Evolutionary conservation across 495 filamentous ascomycete species (phyloP).

Genomic region (Ramalina peruviana): DNA sequence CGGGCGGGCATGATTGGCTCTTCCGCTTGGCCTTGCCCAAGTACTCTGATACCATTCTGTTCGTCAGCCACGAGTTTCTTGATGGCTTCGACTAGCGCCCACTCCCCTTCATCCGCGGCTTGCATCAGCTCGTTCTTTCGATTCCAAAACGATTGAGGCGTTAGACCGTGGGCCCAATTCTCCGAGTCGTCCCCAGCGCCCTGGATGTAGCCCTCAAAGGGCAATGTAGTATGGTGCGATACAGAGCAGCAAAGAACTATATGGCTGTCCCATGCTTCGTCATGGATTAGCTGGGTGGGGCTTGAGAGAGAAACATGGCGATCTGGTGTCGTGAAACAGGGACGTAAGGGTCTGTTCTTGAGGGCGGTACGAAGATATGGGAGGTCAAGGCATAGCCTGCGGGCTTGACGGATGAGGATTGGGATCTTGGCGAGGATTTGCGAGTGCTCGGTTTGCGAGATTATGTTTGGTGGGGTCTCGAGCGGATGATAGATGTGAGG

Average conservation of each 20-base stretch:
- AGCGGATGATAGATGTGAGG: slow-evolving; percentile 53
- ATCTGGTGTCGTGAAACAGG: slow-evolving; percentile 46
- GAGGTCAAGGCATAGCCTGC: slow-evolving; percentile 35
- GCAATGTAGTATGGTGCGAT: slow-evolving; percentile 32
- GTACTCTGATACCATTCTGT: slow-evolving; percentile 14
- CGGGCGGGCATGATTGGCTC: slow-evolving; percentile 23
- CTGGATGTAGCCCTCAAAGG: slow-evolving; percentile 60
- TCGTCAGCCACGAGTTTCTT: slow-evolving; percentile 21
- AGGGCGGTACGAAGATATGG: slow-evolving; percentile 14
- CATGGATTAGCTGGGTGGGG: background rate
- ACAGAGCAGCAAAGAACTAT: slow-evolving; percentile 70
- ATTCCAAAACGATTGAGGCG: slow-evolving; percentile 64
- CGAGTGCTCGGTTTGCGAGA: background rate
- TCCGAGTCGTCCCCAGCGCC: slow-evolving; percentile 90
- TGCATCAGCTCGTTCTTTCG: slow-evolving; percentile 40
- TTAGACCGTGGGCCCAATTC: slow-evolving; percentile 71
- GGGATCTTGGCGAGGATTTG: background rate
- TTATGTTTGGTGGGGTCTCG: slow-evolving; percentile 37
- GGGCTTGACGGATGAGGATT: background rate
- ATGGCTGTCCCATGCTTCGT: slow-evolving; percentile 29
- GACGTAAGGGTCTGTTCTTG: slow-evolving; percentile 46
- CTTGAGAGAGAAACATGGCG: slow-evolving; percentile 13
- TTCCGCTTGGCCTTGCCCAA: slow-evolving; percentile 15
- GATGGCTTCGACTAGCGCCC: slow-evolving; percentile 33
- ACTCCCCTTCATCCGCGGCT: slow-evolving; percentile 50